Evolutionary conservation across 192 early-diverging fungal genomes (phyloP).

Genomic region (Podila epigama): DNA sequence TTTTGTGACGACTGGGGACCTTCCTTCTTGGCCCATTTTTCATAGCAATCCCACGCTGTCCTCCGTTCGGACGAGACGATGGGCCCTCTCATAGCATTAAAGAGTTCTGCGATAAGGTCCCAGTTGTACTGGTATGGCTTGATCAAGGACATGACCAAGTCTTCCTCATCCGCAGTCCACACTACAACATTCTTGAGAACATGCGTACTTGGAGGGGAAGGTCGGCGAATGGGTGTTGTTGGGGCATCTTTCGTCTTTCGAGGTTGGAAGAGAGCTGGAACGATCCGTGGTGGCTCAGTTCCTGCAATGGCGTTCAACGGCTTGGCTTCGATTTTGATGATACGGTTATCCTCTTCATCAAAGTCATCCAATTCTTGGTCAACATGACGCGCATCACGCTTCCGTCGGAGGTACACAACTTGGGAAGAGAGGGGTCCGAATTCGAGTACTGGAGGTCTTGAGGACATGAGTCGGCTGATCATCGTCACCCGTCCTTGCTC

Average conservation of each 20-base stretch:
- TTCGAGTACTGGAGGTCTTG: conserved; percentile 24
- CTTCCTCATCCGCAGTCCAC: conserved; percentile 66
- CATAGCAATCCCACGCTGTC: conserved; percentile 72
- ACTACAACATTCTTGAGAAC: conserved; percentile 23
- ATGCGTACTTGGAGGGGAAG: conserved; percentile 26
- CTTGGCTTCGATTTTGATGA: conserved; percentile 43
- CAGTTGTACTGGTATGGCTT: conserved; percentile 70
- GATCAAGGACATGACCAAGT: conserved; percentile 60
- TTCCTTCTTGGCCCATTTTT: conserved; percentile 64
- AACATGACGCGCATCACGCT: conserved; percentile 18
- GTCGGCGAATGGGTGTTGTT: conserved; percentile 32
- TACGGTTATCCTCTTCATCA: conserved; percentile 27
- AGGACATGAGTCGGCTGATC: conserved; percentile 43
- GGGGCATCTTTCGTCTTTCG: conserved; percentile 37
- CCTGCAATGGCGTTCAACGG: conserved; percentile 56
- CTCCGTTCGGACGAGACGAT: conserved; percentile 57
- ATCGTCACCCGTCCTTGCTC: conserved; percentile 60
- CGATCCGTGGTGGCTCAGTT: conserved; percentile 50
- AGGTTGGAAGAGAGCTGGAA: conserved; percentile 43
- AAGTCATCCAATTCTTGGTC: conserved; percentile 46
- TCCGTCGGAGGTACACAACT: conserved; percentile 36
- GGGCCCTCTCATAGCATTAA: conserved; percentile 59
- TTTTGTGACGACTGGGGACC: conserved; percentile 17
- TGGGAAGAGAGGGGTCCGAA: conserved; percentile 44
- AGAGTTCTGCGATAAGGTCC: conserved; percentile 68